Base-by-base conservation (phyloP, 257 asterid genomes). In the Solanum neorickii region DNA sequence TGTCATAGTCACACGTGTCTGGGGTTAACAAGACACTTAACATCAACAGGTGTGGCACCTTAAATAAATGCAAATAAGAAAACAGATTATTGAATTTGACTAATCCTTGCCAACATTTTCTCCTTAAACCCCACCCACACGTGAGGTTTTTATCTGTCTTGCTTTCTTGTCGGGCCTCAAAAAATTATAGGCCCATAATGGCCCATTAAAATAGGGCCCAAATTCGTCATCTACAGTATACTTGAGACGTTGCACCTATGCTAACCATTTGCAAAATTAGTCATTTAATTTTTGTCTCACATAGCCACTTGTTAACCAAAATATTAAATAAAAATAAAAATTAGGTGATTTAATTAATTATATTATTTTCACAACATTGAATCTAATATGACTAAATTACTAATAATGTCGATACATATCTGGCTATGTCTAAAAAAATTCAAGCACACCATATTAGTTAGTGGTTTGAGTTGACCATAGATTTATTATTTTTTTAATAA, bases 111-210 rank as follows among this genome's bases (percentile, higher is more conserved):
- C 25, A 27, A 83, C 76, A 84, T 52, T 84, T 62, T 65, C 73
- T 77, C 59, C 42, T 9, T n/a, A 42, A 86, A 75, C 92, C 92
- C 93, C 89, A 87, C 94, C 92, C 94, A 86, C 92, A 89, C 93
- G 91, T 90, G 92, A 90, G 92, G 87, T 11, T 46, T 83, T 69
- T 87, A 84, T 90, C 93, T 86, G 83, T 49, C 14, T 37, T 90
- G 91, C 88, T 88, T 62, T 83, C 92, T 68, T 90, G 91, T 92
- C 94, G 89, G 89, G 91, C 91, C 91, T 90, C 52, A 41, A 3
- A 14, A 20, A 66, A 1, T 62, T 62, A 2, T 37, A 42, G 89
- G 89, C 93, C 87, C 84, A 23, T 59, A 56, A 87, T 59, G 46
- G 89, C 88, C 89, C 91, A 75, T 83, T 62, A 33, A 70, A 20